Percentiles rank a stretch among this genome's conserved stretches.
Conservation (phyloP, 73 alveolate genomes). For the Symbiodinium natans region DNA sequence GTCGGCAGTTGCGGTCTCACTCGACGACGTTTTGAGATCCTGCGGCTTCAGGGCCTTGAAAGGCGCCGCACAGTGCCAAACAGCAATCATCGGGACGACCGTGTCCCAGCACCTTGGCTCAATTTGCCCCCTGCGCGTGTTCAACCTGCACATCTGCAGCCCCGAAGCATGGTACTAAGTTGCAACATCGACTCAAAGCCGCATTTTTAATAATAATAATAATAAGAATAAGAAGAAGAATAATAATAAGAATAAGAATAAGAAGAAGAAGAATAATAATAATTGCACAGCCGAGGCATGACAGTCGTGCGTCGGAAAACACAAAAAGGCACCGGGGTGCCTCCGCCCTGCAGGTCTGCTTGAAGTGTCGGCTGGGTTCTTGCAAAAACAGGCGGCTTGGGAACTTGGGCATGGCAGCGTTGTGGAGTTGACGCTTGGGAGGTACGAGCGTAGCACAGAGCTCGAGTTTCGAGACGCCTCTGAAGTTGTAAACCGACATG, state of each 20-base stretch:
- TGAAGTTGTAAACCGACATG: constrained; percentile 80
- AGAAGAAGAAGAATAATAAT: too few relatives aligned
- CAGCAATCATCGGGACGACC: neutral
- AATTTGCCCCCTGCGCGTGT: too few relatives aligned
- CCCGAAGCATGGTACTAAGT: too few relatives aligned
- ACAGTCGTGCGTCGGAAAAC: neutral
- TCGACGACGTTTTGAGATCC: neutral
- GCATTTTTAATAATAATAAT: too few relatives aligned
- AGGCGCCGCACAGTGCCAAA: neutral
- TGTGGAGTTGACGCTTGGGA: neutral
- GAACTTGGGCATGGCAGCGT: too few relatives aligned
- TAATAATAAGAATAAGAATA: too few relatives aligned
- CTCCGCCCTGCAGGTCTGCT: neutral
- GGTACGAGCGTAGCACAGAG: constrained; percentile 86
- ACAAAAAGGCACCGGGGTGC: neutral
- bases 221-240: too few relatives aligned
- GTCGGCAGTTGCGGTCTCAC: neutral
- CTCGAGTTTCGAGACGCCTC: constrained; percentile 83
- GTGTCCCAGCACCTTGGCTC: neutral
- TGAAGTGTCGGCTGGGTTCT: neutral
- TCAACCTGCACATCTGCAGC: too few relatives aligned
- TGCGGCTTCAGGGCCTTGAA: neutral
- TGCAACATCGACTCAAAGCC: too few relatives aligned
- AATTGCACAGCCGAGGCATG: neutral
- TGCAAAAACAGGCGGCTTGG: neutral